These are phyloP conservation scores for Aegilops sharonensis DNA, from an alignment of 176 grass and related monocot genomes.

Conservation along the genomic window DNA sequence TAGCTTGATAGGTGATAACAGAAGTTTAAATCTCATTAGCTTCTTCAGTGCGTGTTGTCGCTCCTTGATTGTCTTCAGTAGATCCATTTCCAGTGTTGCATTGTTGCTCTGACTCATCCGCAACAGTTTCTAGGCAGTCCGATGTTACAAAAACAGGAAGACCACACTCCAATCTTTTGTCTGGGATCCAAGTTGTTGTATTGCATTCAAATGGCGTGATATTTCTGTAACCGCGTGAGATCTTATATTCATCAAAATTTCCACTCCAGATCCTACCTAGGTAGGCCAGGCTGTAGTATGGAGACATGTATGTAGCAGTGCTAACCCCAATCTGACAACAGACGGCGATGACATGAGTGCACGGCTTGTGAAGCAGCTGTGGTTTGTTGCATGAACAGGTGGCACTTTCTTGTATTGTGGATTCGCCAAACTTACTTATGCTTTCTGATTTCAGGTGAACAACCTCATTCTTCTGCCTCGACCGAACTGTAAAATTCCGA, in stretches of 20 bases:
- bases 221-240: background rate
- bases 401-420: background rate
- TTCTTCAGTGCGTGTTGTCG: background rate
- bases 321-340: conserved; percentile 27
- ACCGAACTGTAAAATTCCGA: conserved; percentile 2
- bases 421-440: background rate
- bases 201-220: background rate
- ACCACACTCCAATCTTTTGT: background rate
- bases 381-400: conserved; percentile 21
- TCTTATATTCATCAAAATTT: background rate
- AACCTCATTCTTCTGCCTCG: background rate
- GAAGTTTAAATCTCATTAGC: too few species aligned
- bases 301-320: background rate
- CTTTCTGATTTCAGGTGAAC: background rate
- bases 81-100: background rate
- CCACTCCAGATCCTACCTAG: background rate
- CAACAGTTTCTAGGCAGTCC: background rate
- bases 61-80: background rate
- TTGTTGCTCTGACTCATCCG: background rate
- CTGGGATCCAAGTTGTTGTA: conserved; percentile 15
- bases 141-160: background rate
- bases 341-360: conserved; percentile 24
- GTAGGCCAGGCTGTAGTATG: conserved; percentile 6
- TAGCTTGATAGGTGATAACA: too few species aligned
- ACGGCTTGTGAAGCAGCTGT: background rate